phyloP scores from a whole-genome alignment of 1,139 yeast species.

The Yamadazyma friedrichii region DNA sequence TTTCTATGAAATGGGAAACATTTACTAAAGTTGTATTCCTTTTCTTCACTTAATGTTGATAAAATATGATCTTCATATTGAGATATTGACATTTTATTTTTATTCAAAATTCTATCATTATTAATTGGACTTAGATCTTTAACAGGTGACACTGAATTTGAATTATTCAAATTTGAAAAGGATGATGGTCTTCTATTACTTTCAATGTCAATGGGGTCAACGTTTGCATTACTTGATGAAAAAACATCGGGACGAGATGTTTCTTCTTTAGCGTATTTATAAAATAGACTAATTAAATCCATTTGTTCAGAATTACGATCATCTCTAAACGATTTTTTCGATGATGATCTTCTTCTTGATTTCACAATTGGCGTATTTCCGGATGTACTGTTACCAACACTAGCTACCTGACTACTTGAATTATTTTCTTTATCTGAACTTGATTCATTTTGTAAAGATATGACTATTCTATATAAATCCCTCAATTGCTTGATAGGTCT shows the following conservation, averaged over 20 bases:
- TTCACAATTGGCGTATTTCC: conserved; percentile 2
- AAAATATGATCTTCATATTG: conserved; percentile 23
- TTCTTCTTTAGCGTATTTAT: conserved; percentile 44
- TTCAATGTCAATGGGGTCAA: conserved; percentile 17
- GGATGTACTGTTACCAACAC: neutral
- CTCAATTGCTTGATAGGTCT: conserved; percentile 53
- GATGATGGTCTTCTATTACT: conserved; percentile 1
- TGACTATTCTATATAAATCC: conserved; percentile 41
- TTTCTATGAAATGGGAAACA: conserved; percentile 84
- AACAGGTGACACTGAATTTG: conserved; percentile 18
- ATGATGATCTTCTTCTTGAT: conserved; percentile 21
- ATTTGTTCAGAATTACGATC: conserved; percentile 22
- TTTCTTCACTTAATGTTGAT: conserved; percentile 35
- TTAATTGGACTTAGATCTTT: conserved; percentile 9
- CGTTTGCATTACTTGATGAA: conserved; percentile 4
- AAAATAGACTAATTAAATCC: conserved; percentile 40
- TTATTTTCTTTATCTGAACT: neutral
- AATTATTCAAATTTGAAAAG: conserved; percentile 3
- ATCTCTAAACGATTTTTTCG: conserved; percentile 23
- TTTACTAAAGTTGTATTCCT: conserved; percentile 67
- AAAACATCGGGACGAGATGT: conserved; percentile 10
- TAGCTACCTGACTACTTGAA: too few relatives aligned
- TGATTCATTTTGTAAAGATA: conserved; percentile 8
- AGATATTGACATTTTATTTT: conserved; percentile 8
- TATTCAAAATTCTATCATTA: conserved; percentile 1